phyloP scores from a whole-genome alignment of 306 rosid species.

The Sophora flavescens region DNA sequence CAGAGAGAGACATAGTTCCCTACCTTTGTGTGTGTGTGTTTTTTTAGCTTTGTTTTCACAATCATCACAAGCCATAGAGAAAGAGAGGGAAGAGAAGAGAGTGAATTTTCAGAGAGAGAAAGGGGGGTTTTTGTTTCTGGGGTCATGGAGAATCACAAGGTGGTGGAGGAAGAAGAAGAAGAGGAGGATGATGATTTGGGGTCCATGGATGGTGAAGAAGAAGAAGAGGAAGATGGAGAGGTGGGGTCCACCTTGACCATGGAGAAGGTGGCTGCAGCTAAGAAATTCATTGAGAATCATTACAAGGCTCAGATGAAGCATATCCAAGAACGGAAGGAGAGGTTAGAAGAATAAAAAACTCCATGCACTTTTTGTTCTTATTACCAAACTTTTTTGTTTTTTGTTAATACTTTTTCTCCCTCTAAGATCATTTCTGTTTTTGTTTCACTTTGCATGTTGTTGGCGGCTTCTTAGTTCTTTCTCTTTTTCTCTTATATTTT shows the following conservation, averaged over 20 bases:
- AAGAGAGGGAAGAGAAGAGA: neutral
- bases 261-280: slow-evolving; percentile 92
- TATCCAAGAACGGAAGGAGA: slow-evolving; percentile 82
- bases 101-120: neutral
- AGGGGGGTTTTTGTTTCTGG: neutral
- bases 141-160: slow-evolving; percentile 55
- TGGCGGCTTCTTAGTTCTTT: too few relatives aligned
- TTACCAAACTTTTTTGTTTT: neutral
- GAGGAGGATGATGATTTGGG: slow-evolving; percentile 45
- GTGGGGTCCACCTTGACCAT: slow-evolving; percentile 81
- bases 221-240: slow-evolving; percentile 40
- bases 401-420: neutral
- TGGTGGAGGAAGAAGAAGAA: slow-evolving; percentile 21
- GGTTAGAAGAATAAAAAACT: slow-evolving; percentile 46
- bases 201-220: slow-evolving; percentile 45
- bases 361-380: neutral
- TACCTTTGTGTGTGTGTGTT: neutral
- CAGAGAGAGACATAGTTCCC: slow-evolving; percentile 26
- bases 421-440: slow-evolving; percentile 13
- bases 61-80: slow-evolving; percentile 49
- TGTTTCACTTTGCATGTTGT: slow-evolving; percentile 33
- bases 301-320: slow-evolving; percentile 82
- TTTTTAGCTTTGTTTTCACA: slow-evolving; percentile 55
- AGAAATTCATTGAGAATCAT: slow-evolving; percentile 87
- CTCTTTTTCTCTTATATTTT: neutral